Conservation (phyloP, 2,329 filamentous ascomycete species). For the Diplodia corticola region DNA sequence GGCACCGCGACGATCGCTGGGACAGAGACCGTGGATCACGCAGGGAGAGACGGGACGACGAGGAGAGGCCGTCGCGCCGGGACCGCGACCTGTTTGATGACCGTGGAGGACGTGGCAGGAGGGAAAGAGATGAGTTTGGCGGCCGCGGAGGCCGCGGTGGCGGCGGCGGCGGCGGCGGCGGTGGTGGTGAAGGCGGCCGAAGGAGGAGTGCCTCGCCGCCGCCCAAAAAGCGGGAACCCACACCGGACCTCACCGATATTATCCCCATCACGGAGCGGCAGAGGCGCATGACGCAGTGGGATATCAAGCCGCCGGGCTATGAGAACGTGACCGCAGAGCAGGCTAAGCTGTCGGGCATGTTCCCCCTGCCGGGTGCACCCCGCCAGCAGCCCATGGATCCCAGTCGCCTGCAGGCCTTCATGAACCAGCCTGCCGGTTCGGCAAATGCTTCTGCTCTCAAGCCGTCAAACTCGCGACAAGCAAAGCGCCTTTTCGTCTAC, state of each 20-base stretch:
- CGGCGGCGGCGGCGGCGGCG: conserved; percentile 54
- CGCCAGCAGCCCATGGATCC: conserved; percentile 95
- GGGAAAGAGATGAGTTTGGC: conserved; percentile 51
- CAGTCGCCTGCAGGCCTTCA: conserved; percentile 89
- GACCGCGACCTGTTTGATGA: conserved; percentile 63
- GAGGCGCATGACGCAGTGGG: conserved; percentile 96
- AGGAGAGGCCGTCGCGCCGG: conserved; percentile 44
- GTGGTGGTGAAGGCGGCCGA: conserved; percentile 56
- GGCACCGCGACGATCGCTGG: conserved; percentile 64
- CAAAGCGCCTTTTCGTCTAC: conserved; percentile 85
- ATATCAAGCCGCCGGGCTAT: conserved; percentile 97
- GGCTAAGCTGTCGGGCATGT: conserved; percentile 98
- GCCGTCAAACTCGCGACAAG: conserved; percentile 88
- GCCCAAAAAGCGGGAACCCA: conserved; percentile 89
- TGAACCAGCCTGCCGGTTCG: conserved; percentile 79
- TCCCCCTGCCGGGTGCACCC: conserved; percentile 92
- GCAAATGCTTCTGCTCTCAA: conserved; percentile 77
- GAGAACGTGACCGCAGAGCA: conserved; percentile 98
- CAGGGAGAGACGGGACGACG: conserved; percentile 32
- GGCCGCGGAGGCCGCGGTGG: conserved; percentile 43
- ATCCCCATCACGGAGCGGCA: conserved; percentile 81
- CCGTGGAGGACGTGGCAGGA: conserved; percentile 50
- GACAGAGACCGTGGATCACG: conserved; percentile 62
- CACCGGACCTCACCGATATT: conserved; percentile 87
- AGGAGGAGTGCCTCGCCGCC: conserved; percentile 75